A percentile compares a stretch with the other conserved stretches of the same genome.
phyloP scores from a whole-genome alignment of 2,329 filamentous ascomycete genomes.

The Hypoxylon sp. region DNA sequence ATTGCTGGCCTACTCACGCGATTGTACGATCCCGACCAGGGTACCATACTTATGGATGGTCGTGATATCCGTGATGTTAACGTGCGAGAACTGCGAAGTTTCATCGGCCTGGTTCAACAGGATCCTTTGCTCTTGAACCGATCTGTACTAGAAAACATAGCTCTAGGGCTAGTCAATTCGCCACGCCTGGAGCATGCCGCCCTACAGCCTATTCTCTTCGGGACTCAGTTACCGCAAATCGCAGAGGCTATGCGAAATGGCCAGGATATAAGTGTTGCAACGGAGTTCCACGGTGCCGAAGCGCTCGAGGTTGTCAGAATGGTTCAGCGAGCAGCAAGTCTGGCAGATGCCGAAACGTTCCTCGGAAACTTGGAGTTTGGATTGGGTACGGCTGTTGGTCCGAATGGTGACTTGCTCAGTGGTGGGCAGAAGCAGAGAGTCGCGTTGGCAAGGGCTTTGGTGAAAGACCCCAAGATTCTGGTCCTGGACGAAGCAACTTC shows the following conservation, averaged over 20 bases:
- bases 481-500: constrained; percentile 64
- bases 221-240: constrained; percentile 62
- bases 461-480: constrained; percentile 60
- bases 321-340: constrained; percentile 61
- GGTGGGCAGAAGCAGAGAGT: constrained; percentile 63
- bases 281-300: constrained; percentile 57
- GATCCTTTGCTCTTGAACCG: constrained; percentile 52
- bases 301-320: constrained; percentile 64
- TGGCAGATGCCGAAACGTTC: constrained; percentile 68
- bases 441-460: constrained; percentile 60
- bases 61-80: constrained; percentile 62
- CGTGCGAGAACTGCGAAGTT: constrained; percentile 53
- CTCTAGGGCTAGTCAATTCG: constrained; percentile 53
- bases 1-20: constrained; percentile 66
- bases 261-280: constrained; percentile 58
- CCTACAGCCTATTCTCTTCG: constrained; percentile 61
- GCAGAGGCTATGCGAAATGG: constrained; percentile 65
- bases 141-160: constrained; percentile 55
- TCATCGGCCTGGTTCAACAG: constrained; percentile 51
- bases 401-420: constrained; percentile 58
- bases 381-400: constrained; percentile 57
- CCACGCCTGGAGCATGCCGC: constrained; percentile 46
- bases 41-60: constrained; percentile 61
- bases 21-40: constrained; percentile 67
- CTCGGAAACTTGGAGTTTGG: constrained; percentile 61